Evolutionary conservation across 371 early-diverging fungal genomes (phyloP), one percentile per base, ranked within the genome.

Genomic region (Mortierella sp.): DNA sequence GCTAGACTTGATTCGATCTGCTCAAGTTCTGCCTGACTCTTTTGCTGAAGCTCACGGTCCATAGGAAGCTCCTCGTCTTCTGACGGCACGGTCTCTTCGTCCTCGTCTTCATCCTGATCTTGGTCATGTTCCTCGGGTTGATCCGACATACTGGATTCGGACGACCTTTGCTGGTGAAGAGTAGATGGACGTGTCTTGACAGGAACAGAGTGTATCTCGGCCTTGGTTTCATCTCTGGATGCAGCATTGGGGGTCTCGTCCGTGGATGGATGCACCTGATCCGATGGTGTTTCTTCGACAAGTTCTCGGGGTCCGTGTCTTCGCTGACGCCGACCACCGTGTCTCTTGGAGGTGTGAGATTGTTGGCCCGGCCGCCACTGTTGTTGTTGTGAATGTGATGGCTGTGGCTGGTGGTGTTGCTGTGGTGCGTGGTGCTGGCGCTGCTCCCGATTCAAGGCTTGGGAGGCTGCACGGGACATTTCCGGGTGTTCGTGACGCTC

Each of bases 11-110:
- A 17, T 8, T 63, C 60, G 24, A 66, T 57, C 24, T 74, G 43
- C 7, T 54, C 17, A 19, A 77, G 66, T n/a, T 77, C 77, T 12
- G 39, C 48, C 3, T 47, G 47, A 13, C 66, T 69, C 58, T 40
- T 65, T 50, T 47, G 59, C 29, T 47, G 56, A 4, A 54, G 52
- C 51, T 74, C 61, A 3, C 28, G 60, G 27, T 60, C 60, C 3
- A 37, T 1, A 37, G 52, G 63, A 14, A 47, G 37, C 3, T 49
- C 54, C 1, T 62, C 67, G 1, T 62, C 67, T 12, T 67, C 73
- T 3, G 59, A 53, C 0, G 21, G 24, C 19, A n/a, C 56, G 19
- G 22, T 10, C 22, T 57, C 57, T 29, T 54, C 50, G 13, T 56
- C 50, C 39, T 67, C 57, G n/a, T 67, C 57, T 1, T 60, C 59